Base-by-base conservation (phyloP, 306 rosid genomes). In the Vicia sativa region DNA sequence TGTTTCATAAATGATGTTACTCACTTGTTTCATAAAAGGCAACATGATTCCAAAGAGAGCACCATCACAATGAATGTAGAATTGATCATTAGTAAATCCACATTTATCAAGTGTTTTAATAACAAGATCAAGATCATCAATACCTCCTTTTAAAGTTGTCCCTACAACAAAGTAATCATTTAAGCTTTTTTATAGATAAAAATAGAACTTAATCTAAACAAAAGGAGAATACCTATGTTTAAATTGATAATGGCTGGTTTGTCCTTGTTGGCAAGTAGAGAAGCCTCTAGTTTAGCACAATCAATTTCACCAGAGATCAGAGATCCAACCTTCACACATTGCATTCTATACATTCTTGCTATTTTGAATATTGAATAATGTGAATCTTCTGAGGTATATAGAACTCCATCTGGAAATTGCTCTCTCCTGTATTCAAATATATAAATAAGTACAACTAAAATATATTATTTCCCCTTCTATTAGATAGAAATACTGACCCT, bases 341-440 rank as follows among this genome's bases (percentile, higher is more conserved):
- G 81, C 90, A 89, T 89, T 80, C 90, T 66, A 71, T 86, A 86
- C 92, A 89, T 84, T 73, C 84, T 68, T 3, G 92, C 92, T 0
- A 86, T 89, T 80, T 86, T 89, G 56, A 81, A 86, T 39, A 89
- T 68, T 2, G 96, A 89, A 81, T 89, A 89, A 75, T 89, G 92
- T 0, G 85, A 74, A 2, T 86, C 88, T 21, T 68, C 43, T 13
- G 96, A 89, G 0, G 88, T 86, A 64, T 89, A 89, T 31, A 89
- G 68, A 79, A 89, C 69, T 46, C 92, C 90, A 73, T 82, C 87
- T 0, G 83, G 92, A 23, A 82, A 65, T 42, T 79, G 78, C 71
- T 89, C 90, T 67, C 96, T 86, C 86, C 89, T 83, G 61, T 68
- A 78, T 5, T 31, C 3, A 46, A 37, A 58, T 14, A 19, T 39